Base-by-base conservation (phyloP, 2,329 filamentous ascomycete genomes). In the Claviceps purpurea region DNA sequence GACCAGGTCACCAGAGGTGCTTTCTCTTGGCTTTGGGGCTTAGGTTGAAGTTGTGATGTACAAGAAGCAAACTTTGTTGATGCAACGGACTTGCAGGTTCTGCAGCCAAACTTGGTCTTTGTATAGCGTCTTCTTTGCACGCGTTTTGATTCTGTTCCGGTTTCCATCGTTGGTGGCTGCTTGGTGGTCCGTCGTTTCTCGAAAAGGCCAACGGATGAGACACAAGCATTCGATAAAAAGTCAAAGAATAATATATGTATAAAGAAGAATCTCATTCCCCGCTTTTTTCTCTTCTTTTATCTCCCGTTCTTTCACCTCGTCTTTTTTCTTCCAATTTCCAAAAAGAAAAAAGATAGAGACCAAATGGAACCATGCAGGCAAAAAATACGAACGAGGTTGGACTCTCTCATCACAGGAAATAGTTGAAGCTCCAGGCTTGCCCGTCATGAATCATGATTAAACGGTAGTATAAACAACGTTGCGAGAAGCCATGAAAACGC, bases 101-200 rank as follows among this genome's bases (percentile, higher is more conserved):
- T 47, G 38, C 50, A 51, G 13, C 50, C 50, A 47, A 42, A 51
- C 24, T 51, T 51, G 43, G 50, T 51, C 44, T 51, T 51, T 22
- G 50, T 51, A 42, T 51, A 51, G 16, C 50, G 43, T 14, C 38
- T 46, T 46, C 50, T 44, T 14, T 51, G 50, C 22, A 3, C 13
- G 8, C 43, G 43, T 42, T 47, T 51, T 10, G 13, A 44, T 34
- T 51, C 43, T 45, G 43, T 30, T 45, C 24, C 43, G 13, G 14
- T 11, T 30, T 45, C 24, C 44, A 46, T 34, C 5, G 44, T 18
- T 20, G 26, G n/a, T 30, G 18, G 24, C n/a, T 46, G 24, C 20
- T 37, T 18, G 44, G 4, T 18, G 44, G 20, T 3, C 11, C 44
- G 20, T 46, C 5, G 44, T 37, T 37, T 34, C 26, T 46, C 26